Evolutionary conservation across 2,329 filamentous ascomycete genomes (phyloP), one percentile per base, ranked within the genome.

Genomic region (Monilinia polystroma): DNA sequence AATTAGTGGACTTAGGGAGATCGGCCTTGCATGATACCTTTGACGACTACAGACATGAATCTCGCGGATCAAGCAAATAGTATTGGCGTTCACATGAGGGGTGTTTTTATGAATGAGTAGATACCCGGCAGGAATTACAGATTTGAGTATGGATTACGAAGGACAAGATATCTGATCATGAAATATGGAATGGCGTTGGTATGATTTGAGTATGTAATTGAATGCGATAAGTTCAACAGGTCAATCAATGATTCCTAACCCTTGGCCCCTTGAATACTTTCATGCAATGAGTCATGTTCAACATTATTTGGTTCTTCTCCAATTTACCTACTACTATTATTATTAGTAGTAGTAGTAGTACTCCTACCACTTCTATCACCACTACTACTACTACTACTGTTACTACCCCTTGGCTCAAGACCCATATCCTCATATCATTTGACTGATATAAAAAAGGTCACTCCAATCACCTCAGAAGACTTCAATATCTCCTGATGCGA

Each of bases 11-110:
- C 56, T 68, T 38, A 41, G 59, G 38, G 63, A 68, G 29, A 53
- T 68, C 18, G 66, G 66, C 29, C 52, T 68, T 10, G 41, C 59
- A 47, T 64, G 26, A 66, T 20, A 18, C 12, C 43, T 26, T 38
- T 38, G n/a, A 60, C 18, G 35, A 49, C 20, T 35, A 32, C 29
- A 43, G 26, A 49, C 43, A 10, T 11, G 20, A 47, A 49, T 10
- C 12, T 49, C 16, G 26, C 20, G 29, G 35, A 12, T 23, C 7
- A 18, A n/a, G 20, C n/a, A 43, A 51, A 51, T 38, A 29, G 12
- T 51, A 60, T 2, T 60, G 58, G 58, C 32, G 32, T 60, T 60
- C 29, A 51, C n/a, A 7, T 16, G 23, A n/a, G 5, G 8, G 43
- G 32, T 51, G 29, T 60, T 38, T 56, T 20, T 14, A 60, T 38